Percentiles rank a stretch among this genome's conserved stretches.
Evolutionary conservation across 2,329 filamentous ascomycete genomes (phyloP).

Genomic region (Nigrospora oryzae): DNA sequence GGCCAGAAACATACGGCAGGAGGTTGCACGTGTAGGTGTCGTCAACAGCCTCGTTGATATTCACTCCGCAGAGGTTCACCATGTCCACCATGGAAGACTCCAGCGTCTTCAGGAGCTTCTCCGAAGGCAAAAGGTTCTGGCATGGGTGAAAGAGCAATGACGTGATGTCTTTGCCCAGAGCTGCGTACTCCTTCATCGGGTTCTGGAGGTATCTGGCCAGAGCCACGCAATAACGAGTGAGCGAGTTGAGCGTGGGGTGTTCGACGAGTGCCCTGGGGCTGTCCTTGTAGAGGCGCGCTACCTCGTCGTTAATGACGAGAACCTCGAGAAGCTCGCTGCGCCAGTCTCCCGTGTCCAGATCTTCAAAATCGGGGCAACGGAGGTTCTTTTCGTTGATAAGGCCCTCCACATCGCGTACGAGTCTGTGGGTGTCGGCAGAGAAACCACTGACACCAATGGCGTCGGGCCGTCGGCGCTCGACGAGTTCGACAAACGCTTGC

Average conservation of each 20-base stretch:
- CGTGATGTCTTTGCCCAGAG: conserved; percentile 77
- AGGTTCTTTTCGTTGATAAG: conserved; percentile 72
- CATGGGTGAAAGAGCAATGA: conserved; percentile 85
- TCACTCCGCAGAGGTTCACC: conserved; percentile 92
- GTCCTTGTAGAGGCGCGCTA: conserved; percentile 91
- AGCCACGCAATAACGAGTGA: conserved; percentile 83
- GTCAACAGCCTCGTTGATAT: conserved; percentile 83
- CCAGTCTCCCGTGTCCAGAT: conserved; percentile 67
- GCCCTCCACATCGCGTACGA: conserved; percentile 73
- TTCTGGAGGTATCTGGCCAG: conserved; percentile 90
- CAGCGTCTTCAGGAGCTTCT: conserved; percentile 77
- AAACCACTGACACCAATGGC: conserved; percentile 86
- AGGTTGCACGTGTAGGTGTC: conserved; percentile 80
- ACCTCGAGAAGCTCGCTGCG: conserved; percentile 77
- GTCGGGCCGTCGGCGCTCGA: conserved; percentile 75
- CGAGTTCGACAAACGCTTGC: conserved; percentile 67
- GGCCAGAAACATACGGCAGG: conserved; percentile 81
- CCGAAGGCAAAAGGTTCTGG: conserved; percentile 79
- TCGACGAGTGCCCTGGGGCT: conserved; percentile 72
- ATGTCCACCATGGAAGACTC: conserved; percentile 98
- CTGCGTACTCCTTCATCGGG: conserved; percentile 92
- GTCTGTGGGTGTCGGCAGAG: conserved; percentile 74
- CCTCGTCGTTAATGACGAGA: conserved; percentile 89
- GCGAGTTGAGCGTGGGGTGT: conserved; percentile 68
- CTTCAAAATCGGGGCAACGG: conserved; percentile 72